phyloP scores from a whole-genome alignment of 352 stramenopile genomes.

The Globisporangium yorkense region DNA sequence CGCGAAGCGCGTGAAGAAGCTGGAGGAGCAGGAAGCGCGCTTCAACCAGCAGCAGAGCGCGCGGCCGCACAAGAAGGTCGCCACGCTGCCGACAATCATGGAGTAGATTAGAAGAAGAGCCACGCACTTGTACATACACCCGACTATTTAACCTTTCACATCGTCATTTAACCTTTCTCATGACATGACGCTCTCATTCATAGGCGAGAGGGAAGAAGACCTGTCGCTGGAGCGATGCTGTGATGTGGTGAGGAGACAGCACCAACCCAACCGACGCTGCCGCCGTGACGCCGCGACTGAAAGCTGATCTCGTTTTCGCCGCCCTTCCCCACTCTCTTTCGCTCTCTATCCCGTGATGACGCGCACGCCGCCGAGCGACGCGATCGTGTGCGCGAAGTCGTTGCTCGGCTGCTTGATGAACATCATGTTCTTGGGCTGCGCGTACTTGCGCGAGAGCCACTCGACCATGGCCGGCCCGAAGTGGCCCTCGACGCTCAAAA shows the following conservation, averaged over 20 bases:
- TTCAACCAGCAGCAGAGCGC: constrained; percentile 38
- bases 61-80: constrained; percentile 29
- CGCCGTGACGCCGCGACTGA: neutral
- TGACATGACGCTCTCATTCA: too few species aligned
- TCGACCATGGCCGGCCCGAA: constrained; percentile 90
- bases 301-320: neutral
- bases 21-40: constrained; percentile 75
- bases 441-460: constrained; percentile 87
- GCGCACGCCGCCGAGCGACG: constrained; percentile 87
- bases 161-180: neutral
- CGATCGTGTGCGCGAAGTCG: constrained; percentile 91
- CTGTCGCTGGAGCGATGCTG: too few species aligned
- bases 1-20: constrained; percentile 76
- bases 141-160: neutral
- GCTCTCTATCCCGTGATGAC: constrained; percentile 79
- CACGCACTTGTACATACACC: neutral
- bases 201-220: too few species aligned
- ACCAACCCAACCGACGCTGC: too few species aligned
- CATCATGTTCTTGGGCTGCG: constrained; percentile 93
- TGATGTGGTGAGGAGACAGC: too few species aligned
- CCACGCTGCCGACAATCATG: constrained; percentile 35
- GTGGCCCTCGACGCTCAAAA: constrained; percentile 82
- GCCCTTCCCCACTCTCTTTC: neutral
- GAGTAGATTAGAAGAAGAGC: constrained; percentile 22
- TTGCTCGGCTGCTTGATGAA: constrained; percentile 96